Conservation (phyloP, 352 stramenopile species). For the Phytophthora capsici region DNA sequence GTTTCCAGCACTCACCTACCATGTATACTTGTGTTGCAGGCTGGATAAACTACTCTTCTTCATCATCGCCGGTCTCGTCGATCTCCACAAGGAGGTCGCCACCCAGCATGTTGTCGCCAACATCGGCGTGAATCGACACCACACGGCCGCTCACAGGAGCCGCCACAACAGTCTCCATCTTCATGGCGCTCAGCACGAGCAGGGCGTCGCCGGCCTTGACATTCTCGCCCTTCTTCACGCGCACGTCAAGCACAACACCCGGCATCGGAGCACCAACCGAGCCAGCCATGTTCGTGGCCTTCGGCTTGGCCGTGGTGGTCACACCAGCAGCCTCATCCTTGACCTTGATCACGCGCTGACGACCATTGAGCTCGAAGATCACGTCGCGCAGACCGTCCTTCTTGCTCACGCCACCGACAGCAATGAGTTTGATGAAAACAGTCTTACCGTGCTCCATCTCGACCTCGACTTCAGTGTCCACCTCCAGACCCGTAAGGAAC, state of each 20-base stretch:
- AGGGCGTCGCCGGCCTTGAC: constrained; percentile 94
- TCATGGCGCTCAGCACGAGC: constrained; percentile 97
- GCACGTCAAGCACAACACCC: constrained; percentile 96
- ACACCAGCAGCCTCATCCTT: constrained; percentile 89
- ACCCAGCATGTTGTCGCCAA: constrained; percentile 94
- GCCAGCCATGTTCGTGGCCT: constrained; percentile 85
- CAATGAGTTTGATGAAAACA: constrained; percentile 95
- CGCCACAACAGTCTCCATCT: constrained; percentile 98
- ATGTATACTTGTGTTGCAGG: constrained; percentile 1
- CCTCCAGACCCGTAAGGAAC: constrained; percentile 76
- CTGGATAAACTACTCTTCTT: constrained; percentile 47
- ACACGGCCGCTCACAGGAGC: constrained; percentile 92
- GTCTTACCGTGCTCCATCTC: constrained; percentile 97
- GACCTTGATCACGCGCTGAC: constrained; percentile 91
- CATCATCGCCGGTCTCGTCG: constrained; percentile 80
- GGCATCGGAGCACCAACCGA: constrained; percentile 97
- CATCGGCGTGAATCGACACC: constrained; percentile 89
- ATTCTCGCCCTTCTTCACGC: constrained; percentile 91
- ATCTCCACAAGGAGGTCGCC: constrained; percentile 97
- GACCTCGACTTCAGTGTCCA: constrained; percentile 80
- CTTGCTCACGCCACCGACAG: constrained; percentile 89
- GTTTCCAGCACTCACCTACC: constrained; percentile 18
- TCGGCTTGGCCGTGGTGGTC: constrained; percentile 70
- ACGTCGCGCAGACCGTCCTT: constrained; percentile 93
- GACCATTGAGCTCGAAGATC: constrained; percentile 98